Evolutionary conservation across 192 early-diverging fungal species (phyloP), one percentile per base, ranked within the genome.

Genomic region (Linnemannia elongata): DNA sequence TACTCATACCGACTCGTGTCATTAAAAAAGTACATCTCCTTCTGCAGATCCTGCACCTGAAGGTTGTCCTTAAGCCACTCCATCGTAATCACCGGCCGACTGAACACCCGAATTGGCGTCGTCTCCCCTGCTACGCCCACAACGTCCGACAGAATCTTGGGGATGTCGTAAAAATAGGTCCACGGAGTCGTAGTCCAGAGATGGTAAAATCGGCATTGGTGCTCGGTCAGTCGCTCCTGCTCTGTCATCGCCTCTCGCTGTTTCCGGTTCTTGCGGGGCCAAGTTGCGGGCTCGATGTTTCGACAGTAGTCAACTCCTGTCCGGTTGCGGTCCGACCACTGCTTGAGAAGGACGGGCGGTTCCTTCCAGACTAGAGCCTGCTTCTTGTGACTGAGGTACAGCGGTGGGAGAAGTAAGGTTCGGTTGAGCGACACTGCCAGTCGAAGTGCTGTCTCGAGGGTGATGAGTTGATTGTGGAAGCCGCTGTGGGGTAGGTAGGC

Each of bases 401-500:
- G 81, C 27, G 84, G 82, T 12, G 91, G 91, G 35, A 92, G 76
- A 24, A 92, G 79, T 18, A 92, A 76, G 0, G 91, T 92, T 33
- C 91, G 83, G 78, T 92, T 91, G 10, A 90, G 60, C 44, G 89
- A 89, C 75, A 85, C 90, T 15, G 91, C 90, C 17, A 92, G 75
- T 27, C 88, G 79, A 1, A 92, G 81, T 15, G 90, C 90, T 71
- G 91, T 92, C 68, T 92, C 90, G 30, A 91, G 85, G 6, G 84
- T 68, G 30, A 87, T 78, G 52, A 80, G 85, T 69, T 92, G 91
- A 36, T 92, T 92, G 33, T 92, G 90, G 69, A 92, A 90, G 15
- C 90, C 90, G 30, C 91, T 92, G 74, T 92, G 91, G 12, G 91
- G 89, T 39, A 91, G 78, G 69, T 90, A 92, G 1, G 88, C 87